Evolutionary conservation across 331 rosid genomes (phyloP), one percentile per base, ranked within the genome.

Genomic region (Ulmus americana): DNA sequence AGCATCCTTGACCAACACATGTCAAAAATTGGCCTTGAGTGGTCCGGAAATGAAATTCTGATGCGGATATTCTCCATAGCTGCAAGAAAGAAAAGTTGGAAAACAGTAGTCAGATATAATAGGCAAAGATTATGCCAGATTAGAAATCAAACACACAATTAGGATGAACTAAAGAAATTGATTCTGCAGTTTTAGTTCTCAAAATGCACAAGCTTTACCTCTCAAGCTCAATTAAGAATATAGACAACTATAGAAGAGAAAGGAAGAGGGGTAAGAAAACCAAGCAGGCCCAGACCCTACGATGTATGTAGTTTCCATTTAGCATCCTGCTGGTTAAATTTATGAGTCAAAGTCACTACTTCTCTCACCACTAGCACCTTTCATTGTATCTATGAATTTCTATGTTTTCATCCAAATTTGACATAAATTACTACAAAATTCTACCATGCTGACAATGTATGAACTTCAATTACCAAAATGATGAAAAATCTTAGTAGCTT

Each of bases 61-160:
- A 89, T 76, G 70, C 79, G 0, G 96, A 85, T 53, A 83, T 71
- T 80, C 98, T 86, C 95, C 90, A 91, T 64, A 88, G 73, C 97
- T 88, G 76, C 74, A 68, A 59, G 58, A 75, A 48, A 46, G 38
- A 56, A 65, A 28, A 51, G 42, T 63, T 59, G 45, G 63, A 65
- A 51, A 16, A 46, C 15, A 40, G 35, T 61, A 5, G 44, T 47
- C 14, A 35, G 12, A 63, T 63, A 6, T 10, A 5, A 20, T 39
- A 6, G 45, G 9, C 15, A 15, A 13, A 6, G 6, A 63, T 1
- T 0, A 61, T 45, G 56, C 22, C 40, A 48, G 3, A 46, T 10
- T 20, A 12, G 11, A 18, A 20, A 62, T 22, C 13, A 12, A 53
- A 20, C 40, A 8, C 13, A 10, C n/a, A 38, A 38, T 9, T 5